Percentiles rank a stretch among this genome's conserved stretches.
Conservation (phyloP, 2,329 filamentous ascomycete genomes). For the Fusarium mangiferae region DNA sequence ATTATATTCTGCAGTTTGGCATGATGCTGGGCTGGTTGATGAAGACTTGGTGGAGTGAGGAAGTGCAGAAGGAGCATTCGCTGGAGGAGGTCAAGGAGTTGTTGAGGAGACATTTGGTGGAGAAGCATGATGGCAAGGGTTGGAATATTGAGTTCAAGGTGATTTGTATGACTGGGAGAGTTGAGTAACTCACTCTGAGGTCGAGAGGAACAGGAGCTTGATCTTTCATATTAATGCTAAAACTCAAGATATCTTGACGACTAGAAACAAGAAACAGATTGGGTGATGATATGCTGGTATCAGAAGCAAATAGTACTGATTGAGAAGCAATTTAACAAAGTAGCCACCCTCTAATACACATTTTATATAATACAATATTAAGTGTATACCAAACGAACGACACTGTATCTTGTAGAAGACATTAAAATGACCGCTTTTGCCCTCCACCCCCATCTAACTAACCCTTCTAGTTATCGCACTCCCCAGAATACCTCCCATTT, state of each 20-base stretch:
- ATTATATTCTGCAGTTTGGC: constrained; percentile 49
- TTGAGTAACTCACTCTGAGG: background rate
- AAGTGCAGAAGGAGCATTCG: constrained; percentile 49
- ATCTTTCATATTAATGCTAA: rapidly evolving
- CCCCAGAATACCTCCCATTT: background rate
- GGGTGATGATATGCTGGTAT: background rate
- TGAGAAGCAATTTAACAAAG: background rate
- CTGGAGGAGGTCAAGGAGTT: constrained; percentile 51
- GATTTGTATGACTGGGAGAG: constrained; percentile 42
- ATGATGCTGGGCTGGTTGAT: constrained; percentile 55
- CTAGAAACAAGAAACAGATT: background rate
- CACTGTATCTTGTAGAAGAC: background rate
- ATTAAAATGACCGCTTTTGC: constrained; percentile 1
- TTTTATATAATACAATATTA: constrained; percentile 1
- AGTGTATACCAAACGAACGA: background rate
- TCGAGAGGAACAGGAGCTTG: no score
- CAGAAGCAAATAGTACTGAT: background rate
- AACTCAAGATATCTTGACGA: background rate
- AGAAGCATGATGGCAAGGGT: constrained; percentile 50
- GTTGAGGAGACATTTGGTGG: constrained; percentile 51
- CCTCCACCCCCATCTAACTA: background rate
- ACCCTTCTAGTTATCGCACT: background rate
- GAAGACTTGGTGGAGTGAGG: constrained; percentile 53
- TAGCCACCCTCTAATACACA: background rate
- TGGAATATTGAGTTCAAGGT: constrained; percentile 42